These are phyloP conservation scores for Populus trichocarpa DNA, from an alignment of 441 rosid genomes.

Conservation along the genomic window DNA sequence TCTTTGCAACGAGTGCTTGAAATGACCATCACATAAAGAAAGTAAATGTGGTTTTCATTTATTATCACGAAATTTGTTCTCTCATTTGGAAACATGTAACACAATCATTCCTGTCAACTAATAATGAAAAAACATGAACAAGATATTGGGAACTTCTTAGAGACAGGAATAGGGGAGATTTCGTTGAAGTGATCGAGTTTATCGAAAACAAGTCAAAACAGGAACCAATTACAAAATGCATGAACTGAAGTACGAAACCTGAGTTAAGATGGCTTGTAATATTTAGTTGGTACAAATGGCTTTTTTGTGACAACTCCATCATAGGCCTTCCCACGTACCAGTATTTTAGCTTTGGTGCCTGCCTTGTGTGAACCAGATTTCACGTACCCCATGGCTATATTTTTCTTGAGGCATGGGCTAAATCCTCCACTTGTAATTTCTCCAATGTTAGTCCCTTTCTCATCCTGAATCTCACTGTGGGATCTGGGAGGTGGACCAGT, in stretches of 20 bases:
- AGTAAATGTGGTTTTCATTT: background rate
- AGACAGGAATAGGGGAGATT: conserved; percentile 1
- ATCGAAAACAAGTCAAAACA: conserved; percentile 13
- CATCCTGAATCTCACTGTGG: conserved; percentile 87
- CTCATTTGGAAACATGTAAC: background rate
- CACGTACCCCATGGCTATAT: conserved; percentile 94
- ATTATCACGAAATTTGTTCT: background rate
- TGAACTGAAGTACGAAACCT: conserved; percentile 10
- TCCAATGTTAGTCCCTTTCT: conserved; percentile 66
- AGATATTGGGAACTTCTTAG: background rate
- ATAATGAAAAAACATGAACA: background rate
- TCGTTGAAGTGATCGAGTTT: conserved; percentile 12
- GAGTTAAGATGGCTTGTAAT: conserved; percentile 65
- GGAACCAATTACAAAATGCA: conserved; percentile 13
- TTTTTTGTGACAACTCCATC: conserved; percentile 84
- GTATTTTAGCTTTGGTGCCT: conserved; percentile 73
- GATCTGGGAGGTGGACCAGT: conserved; percentile 90
- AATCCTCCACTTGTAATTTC: conserved; percentile 98
- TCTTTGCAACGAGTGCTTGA: background rate
- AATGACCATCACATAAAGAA: background rate
- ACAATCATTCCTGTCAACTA: conserved; percentile 9
- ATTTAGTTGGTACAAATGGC: conserved; percentile 93
- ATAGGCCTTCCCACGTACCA: conserved; percentile 79
- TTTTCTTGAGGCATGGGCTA: conserved; percentile 95
- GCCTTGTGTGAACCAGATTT: conserved; percentile 85